These are phyloP conservation scores for Lipomyces spencermartinsiae DNA, from an alignment of 805 yeast genomes.

Conservation along the genomic window DNA sequence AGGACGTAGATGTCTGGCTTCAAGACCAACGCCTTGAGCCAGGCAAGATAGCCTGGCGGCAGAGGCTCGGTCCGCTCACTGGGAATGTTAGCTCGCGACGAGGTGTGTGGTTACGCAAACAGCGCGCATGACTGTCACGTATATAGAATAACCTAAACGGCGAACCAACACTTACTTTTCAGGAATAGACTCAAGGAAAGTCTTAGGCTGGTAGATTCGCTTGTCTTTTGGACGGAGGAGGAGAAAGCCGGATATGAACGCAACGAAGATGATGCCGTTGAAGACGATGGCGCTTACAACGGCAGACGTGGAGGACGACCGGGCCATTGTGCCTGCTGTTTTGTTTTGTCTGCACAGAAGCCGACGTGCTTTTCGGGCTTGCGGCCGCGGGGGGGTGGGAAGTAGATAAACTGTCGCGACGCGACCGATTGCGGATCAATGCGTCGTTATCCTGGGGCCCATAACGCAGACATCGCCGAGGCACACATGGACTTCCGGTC, in stretches of 20 bases:
- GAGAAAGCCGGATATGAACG: slow-evolving; percentile 67
- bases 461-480: no score
- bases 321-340: slow-evolving; percentile 9
- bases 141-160: not conserved
- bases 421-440: no score
- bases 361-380: no score
- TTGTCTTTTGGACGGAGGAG: slow-evolving; percentile 68
- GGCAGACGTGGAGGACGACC: slow-evolving; percentile 66
- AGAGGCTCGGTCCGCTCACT: slow-evolving; percentile 67
- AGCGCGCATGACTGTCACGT: slow-evolving; percentile 1
- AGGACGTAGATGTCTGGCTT: slow-evolving; percentile 78
- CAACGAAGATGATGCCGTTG: slow-evolving; percentile 70
- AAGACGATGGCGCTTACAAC: slow-evolving; percentile 74
- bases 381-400: no score
- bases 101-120: not conserved
- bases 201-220: slow-evolving; percentile 84
- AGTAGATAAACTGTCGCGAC: not conserved
- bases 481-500: no score
- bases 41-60: slow-evolving; percentile 68
- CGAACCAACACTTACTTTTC: slow-evolving; percentile 38
- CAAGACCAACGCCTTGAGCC: slow-evolving; percentile 69
- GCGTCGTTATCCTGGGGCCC: no score
- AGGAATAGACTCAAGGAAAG: slow-evolving; percentile 63
- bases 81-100: not conserved
- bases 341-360: not conserved